These are phyloP conservation scores for Caulochytrium protostelioides DNA, from an alignment of 371 early-diverging fungal genomes.

Conservation along the genomic window DNA sequence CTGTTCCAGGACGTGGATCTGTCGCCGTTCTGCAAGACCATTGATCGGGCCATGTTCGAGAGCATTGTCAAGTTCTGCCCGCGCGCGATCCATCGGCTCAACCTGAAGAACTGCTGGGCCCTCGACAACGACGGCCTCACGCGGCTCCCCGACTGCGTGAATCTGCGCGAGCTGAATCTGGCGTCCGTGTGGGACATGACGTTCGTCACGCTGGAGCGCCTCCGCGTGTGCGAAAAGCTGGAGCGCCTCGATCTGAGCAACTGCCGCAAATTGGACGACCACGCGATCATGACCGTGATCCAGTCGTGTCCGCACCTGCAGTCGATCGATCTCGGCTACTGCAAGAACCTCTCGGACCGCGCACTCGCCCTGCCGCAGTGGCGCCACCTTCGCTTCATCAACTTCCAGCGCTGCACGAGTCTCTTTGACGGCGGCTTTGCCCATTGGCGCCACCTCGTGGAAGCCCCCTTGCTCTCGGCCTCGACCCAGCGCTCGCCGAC, in stretches of 20 bases:
- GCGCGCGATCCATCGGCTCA: conserved; percentile 20
- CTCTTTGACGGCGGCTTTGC: conserved; percentile 44
- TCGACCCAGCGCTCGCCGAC: too few species aligned
- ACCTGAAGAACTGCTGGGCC: conserved; percentile 54
- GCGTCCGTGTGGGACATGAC: conserved; percentile 24
- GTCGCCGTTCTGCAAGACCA: conserved; percentile 14
- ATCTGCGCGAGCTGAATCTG: conserved; percentile 10
- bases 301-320: conserved; percentile 13
- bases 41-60: conserved; percentile 13
- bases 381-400: conserved; percentile 27
- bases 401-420: conserved; percentile 55
- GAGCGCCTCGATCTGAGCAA: conserved; percentile 42
- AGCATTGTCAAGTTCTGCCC: conserved; percentile 13
- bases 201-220: conserved; percentile 9
- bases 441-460: conserved; percentile 16
- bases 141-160: conserved; percentile 12
- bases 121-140: conserved; percentile 43
- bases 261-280: conserved; percentile 53
- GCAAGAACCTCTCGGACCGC: conserved; percentile 47
- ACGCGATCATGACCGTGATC: conserved; percentile 22
- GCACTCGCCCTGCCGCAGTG: conserved; percentile 15
- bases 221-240: conserved; percentile 15
- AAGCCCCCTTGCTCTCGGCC: conserved; percentile 13
- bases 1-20: conserved; percentile 14
- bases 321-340: conserved; percentile 34